A percentile compares a stretch with the other conserved stretches of the same genome.
Evolutionary conservation across 768 basidiomycete species (phyloP).

Genomic region (Mycena vulgaris): DNA sequence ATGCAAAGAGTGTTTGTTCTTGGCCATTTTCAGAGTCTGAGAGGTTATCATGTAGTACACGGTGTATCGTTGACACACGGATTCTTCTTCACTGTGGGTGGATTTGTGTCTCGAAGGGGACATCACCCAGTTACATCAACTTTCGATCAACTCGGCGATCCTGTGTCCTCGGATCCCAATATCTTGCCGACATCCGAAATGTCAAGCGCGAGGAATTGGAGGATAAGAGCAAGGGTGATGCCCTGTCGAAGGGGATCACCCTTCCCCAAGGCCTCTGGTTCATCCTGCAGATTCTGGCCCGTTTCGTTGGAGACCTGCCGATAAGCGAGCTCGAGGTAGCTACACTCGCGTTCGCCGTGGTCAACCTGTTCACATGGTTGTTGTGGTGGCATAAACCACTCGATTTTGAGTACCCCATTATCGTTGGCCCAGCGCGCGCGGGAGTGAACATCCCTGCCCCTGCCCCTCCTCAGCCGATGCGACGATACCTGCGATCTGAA

Average conservation of each 20-base stretch:
- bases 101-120: slow-evolving; percentile 37
- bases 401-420: slow-evolving; percentile 42
- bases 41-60: no score
- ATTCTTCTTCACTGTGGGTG: slow-evolving; percentile 49
- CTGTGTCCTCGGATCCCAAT: not conserved
- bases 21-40: no score
- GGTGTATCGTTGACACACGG: slow-evolving; percentile 38
- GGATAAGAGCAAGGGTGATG: slow-evolving; percentile 52
- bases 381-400: slow-evolving; percentile 58
- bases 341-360: slow-evolving; percentile 51
- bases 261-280: slow-evolving; percentile 56
- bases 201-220: slow-evolving; percentile 34
- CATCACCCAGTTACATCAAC: slow-evolving; percentile 26
- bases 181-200: not conserved
- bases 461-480: no score
- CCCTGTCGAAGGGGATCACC: slow-evolving; percentile 51
- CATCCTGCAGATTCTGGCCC: slow-evolving; percentile 46
- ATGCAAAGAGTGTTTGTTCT: no score
- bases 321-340: slow-evolving; percentile 54
- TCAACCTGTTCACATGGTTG: slow-evolving; percentile 49
- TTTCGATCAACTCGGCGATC: slow-evolving; percentile 33
- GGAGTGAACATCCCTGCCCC: no score
- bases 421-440: no score
- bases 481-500: no score
- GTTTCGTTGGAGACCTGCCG: slow-evolving; percentile 43